Base-by-base conservation (phyloP, 106 monocot species). In the Vanilla planifolia region DNA sequence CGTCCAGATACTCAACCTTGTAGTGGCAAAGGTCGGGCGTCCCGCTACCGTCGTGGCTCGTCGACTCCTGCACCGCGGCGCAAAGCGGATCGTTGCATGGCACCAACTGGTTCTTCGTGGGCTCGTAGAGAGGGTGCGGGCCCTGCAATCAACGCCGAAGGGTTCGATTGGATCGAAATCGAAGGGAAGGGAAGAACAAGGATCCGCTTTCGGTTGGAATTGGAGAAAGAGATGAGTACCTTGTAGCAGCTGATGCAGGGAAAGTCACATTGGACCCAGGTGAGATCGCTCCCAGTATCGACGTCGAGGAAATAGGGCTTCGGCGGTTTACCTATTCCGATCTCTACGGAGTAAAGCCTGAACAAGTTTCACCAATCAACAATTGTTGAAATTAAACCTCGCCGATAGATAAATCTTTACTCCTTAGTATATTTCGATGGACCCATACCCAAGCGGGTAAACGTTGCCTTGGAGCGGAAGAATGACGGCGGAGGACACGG, bases 281-380 rank as follows among this genome's bases (percentile, higher is more conserved):
- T 87, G 43, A 96, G 76, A 64, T 90, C 95, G 79, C 95, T 96
- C 28, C 95, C 95, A 33, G 87, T 91, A 62, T 98, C 96, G n/a
- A 91, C 77, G 59, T 91, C 91, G 23, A 98, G 74, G 71, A 81
- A 98, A 67, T 98, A 98, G 36, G 91, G 87, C 69, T 70, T 84
- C 46, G 86, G 85, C 16, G 90, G 95, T 19, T 85, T 64, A 5
- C 96, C 91, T 35, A 98, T 82, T 60, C 16, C 74, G 79, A 98
- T 73, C 51, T 62, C 27, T 36, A 64, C 78, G 34, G 62, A 79
- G 74, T 71, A 83, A 36, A 75, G 1, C 62, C 83, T 83, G 67
- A 46, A 20, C 9, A 37, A 51, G 28, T 42, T 27, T 13, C 24
- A 37, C 15, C 15, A 32, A 28, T 4, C 2, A 53, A 30, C n/a